Conservation (phyloP, 805 yeast genomes). For the Ogataea paradorogensis region DNA sequence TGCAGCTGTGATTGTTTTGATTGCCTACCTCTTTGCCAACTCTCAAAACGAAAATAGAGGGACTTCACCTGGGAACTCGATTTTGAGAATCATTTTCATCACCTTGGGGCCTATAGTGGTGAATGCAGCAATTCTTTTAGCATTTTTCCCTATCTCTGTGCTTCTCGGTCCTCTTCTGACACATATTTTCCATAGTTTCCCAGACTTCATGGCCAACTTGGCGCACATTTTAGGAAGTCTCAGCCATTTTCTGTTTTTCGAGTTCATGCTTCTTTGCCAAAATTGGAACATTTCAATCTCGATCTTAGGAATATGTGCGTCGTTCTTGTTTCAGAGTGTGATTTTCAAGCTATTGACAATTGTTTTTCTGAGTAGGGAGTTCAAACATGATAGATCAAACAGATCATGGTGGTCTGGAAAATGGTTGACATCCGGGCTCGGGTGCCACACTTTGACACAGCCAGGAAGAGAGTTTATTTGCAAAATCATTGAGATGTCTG, state of each 20-base stretch:
- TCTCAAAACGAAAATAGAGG: slow-evolving; percentile 46
- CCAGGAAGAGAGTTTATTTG: slow-evolving; percentile 64
- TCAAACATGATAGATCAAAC: slow-evolving; percentile 55
- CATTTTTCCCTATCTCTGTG: slow-evolving; percentile 43
- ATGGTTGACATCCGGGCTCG: slow-evolving; percentile 62
- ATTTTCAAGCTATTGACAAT: slow-evolving; percentile 52
- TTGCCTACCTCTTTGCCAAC: slow-evolving; percentile 53
- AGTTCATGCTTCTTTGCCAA: slow-evolving; percentile 64
- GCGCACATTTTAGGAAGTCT: slow-evolving; percentile 56
- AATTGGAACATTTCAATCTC: slow-evolving; percentile 62
- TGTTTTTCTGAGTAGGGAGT: slow-evolving; percentile 58
- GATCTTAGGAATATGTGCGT: slow-evolving; percentile 57
- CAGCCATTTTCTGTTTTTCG: slow-evolving; percentile 54
- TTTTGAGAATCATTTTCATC: slow-evolving; percentile 43
- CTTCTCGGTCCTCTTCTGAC: slow-evolving; percentile 49
- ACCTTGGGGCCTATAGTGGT: slow-evolving; percentile 47
- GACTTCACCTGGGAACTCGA: slow-evolving; percentile 36
- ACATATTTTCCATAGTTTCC: slow-evolving; percentile 42
- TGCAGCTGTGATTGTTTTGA: slow-evolving; percentile 34
- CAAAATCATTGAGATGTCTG: slow-evolving; percentile 63
- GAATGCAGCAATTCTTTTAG: slow-evolving; percentile 40
- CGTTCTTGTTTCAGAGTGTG: slow-evolving; percentile 53
- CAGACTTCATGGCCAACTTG: slow-evolving; percentile 51
- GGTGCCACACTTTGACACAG: slow-evolving; percentile 58
- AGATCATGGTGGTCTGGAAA: slow-evolving; percentile 79